These are phyloP conservation scores for Candida morakotiae DNA, from an alignment of 805 yeast genomes.

Conservation along the genomic window DNA sequence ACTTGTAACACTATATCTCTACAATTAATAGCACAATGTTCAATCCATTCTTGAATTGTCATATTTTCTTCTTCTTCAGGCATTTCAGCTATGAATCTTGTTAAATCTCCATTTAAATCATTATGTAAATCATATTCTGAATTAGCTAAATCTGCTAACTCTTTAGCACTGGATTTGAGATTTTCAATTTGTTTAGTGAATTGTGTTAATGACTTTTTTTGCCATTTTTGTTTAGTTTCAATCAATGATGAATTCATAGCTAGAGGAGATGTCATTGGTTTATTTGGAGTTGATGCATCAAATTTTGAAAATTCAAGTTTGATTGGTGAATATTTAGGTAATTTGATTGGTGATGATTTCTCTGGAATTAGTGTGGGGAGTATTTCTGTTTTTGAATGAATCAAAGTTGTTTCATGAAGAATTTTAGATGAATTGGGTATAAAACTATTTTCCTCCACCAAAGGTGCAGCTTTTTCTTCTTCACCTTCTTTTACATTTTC, in stretches of 20 bases:
- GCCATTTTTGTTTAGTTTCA: conserved; percentile 4
- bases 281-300: conserved; percentile 3
- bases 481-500: too few species aligned
- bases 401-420: neutral
- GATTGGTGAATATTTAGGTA: neutral
- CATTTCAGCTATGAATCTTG: conserved; percentile 62
- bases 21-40: conserved; percentile 51
- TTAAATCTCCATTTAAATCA: conserved; percentile 63
- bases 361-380: neutral
- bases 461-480: conserved; percentile 5
- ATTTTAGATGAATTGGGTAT: too few species aligned
- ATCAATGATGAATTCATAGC: conserved; percentile 6
- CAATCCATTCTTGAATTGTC: conserved; percentile 71
- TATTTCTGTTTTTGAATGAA: neutral
- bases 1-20: conserved; percentile 43
- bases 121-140: conserved; percentile 45
- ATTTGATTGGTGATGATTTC: neutral
- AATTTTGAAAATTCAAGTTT: conserved; percentile 2
- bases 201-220: neutral
- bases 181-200: conserved; percentile 7
- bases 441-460: too few species aligned
- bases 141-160: conserved; percentile 27
- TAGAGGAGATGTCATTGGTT: conserved; percentile 6
- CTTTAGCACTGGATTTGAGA: conserved; percentile 34
- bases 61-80: conserved; percentile 65